Conservation (phyloP, 306 rosid genomes). For the Inga oerstediana region DNA sequence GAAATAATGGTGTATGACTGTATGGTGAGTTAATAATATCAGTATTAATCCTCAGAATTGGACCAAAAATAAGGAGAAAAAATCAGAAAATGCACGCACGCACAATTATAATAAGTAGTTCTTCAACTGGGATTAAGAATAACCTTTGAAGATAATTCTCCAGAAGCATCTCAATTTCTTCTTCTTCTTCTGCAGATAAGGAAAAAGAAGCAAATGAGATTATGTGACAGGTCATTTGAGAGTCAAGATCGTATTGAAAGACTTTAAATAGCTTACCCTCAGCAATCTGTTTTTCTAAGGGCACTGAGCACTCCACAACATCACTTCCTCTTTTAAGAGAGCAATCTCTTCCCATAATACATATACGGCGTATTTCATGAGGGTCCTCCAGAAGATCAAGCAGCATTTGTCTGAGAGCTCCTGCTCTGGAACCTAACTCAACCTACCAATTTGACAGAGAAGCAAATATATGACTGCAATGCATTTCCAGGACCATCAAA, state of each 20-base stretch:
- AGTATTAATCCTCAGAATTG: slow-evolving; percentile 21
- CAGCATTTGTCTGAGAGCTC: slow-evolving; percentile 95
- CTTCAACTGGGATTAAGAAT: slow-evolving; percentile 31
- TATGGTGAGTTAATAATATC: background rate
- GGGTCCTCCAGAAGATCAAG: slow-evolving; percentile 97
- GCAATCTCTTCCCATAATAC: slow-evolving; percentile 96
- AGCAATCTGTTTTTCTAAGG: slow-evolving; percentile 85
- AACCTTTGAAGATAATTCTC: slow-evolving; percentile 99
- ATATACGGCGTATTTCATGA: slow-evolving; percentile 84
- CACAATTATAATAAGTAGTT: slow-evolving; percentile 20
- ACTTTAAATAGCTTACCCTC: slow-evolving; percentile 59
- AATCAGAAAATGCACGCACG: background rate
- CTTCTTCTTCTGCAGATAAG: slow-evolving; percentile 87
- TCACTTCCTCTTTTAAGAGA: slow-evolving; percentile 61
- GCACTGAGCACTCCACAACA: slow-evolving; percentile 72
- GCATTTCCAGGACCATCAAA: slow-evolving; percentile 19
- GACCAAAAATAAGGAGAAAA: background rate
- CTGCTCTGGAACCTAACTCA: slow-evolving; percentile 95
- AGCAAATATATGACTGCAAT: slow-evolving; percentile 14
- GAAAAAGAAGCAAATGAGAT: slow-evolving; percentile 36
- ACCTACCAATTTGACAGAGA: slow-evolving; percentile 55
- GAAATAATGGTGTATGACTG: too few relatives aligned
- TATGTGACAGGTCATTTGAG: background rate
- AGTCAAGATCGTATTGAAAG: slow-evolving; percentile 22
- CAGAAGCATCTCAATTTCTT: slow-evolving; percentile 99